phyloP scores from a whole-genome alignment of 2,329 filamentous ascomycete genomes.

The Aspergillus luchuensis region DNA sequence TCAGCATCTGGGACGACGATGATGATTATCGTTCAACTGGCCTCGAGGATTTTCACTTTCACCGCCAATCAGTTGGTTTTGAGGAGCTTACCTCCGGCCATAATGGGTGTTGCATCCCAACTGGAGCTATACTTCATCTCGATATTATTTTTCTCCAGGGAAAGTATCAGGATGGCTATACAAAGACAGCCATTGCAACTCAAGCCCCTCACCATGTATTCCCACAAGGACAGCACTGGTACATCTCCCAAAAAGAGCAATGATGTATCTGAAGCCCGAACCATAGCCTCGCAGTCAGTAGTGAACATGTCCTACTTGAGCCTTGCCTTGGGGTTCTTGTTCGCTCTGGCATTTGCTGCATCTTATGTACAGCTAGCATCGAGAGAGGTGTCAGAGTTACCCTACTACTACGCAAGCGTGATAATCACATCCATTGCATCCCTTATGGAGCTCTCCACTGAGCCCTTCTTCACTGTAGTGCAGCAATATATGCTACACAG shows the following conservation, averaged over 20 bases:
- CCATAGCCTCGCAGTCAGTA: conserved; percentile 64
- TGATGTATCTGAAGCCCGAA: conserved; percentile 25
- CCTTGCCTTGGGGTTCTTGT: conserved; percentile 65
- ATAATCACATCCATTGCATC: conserved; percentile 59
- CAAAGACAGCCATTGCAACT: conserved; percentile 68
- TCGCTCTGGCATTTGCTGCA: conserved; percentile 65
- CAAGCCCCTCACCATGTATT: conserved; percentile 12
- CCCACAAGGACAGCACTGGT: conserved; percentile 16
- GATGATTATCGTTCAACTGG: conserved; percentile 83
- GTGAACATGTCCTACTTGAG: conserved; percentile 88
- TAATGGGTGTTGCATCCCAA: conserved; percentile 84
- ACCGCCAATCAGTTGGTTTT: conserved; percentile 87
- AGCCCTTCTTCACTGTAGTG: conserved; percentile 86
- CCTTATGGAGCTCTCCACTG: conserved; percentile 74
- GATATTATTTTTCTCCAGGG: conserved; percentile 90
- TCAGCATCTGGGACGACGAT: conserved; percentile 73
- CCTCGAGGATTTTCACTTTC: conserved; percentile 87
- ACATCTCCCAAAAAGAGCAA: conserved; percentile 12
- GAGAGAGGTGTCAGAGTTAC: conserved; percentile 55
- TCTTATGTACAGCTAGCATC: conserved; percentile 64
- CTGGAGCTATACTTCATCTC: conserved; percentile 91
- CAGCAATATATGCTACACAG: conserved; percentile 80
- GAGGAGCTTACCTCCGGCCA: conserved; percentile 79
- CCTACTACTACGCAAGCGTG: conserved; percentile 64
- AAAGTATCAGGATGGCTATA: conserved; percentile 86